Evolutionary conservation across 2,329 filamentous ascomycete species (phyloP), one percentile per base, ranked within the genome.

Genomic region (Colletotrichum sidae): DNA sequence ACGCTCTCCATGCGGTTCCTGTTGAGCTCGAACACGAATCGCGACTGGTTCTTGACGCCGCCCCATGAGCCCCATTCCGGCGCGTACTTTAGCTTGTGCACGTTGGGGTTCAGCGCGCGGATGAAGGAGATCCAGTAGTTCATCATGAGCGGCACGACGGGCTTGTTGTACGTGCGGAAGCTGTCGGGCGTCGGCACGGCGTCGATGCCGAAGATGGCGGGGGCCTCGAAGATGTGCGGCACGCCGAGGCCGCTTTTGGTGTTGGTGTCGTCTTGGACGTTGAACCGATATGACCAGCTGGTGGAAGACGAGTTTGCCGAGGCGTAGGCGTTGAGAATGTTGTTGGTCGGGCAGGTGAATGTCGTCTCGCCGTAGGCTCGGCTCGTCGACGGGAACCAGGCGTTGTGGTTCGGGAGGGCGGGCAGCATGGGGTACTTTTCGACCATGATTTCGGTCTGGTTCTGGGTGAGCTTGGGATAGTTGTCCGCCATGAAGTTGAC

Each of bases 101-200:
- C 45, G 59, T 84, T 84, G 1, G 84, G 84, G 63, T 85, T 75
- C 39, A 83, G 72, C 10, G 71, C 70, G 33, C 76, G 73, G 17
- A 84, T 80, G 68, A 86, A 86, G 15, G 81, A 83, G 49, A 84
- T 75, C 72, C 78, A 84, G 70, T 86, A 86, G 52, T 75, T 74
- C 80, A 84, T 84, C 15, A 84, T 75, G 11, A 84, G 65, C 6
- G 79, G 78, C 2, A 86, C 78, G 2, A 85, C 74, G 3, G 72
- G 72, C 4, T 78, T 77, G 69, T 85, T 84, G 69, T 80, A 80
- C 12, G 78, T 77, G 45, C 71, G 74, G 69, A 84, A 84, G 68
- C 81, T 82, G 46, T 55, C 64, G 10, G 70, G 73, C 33, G 71
- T 73, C 44, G 57, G 61, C 38, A 70, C 70, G 52, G 77, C 74